Evolutionary conservation across 1,284 basidiomycete genomes (phyloP).

Genomic region (Volvariella volvacea): DNA sequence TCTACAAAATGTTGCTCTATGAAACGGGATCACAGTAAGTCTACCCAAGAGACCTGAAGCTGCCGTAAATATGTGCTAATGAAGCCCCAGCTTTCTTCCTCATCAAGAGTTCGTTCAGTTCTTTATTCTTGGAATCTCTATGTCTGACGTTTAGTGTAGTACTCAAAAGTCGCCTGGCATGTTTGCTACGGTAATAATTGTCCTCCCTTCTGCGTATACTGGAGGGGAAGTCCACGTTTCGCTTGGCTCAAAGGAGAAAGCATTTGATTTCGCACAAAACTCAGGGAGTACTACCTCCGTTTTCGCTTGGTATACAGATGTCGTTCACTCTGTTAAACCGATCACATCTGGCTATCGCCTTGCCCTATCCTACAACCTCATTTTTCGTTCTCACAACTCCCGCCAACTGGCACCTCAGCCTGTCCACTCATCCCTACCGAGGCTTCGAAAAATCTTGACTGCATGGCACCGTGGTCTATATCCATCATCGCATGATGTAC

Average conservation of each 20-base stretch:
- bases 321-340: slow-evolving; percentile 36
- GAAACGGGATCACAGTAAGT: slow-evolving; percentile 39
- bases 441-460: slow-evolving; percentile 19
- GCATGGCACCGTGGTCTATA: slow-evolving; percentile 22
- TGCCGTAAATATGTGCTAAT: too few relatives aligned
- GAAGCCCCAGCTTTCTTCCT: slow-evolving; percentile 17
- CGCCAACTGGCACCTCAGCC: slow-evolving; percentile 14
- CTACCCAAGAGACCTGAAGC: neutral
- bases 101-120: slow-evolving; percentile 21
- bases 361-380: slow-evolving; percentile 40
- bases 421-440: slow-evolving; percentile 16
- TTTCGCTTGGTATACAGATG: slow-evolving; percentile 43
- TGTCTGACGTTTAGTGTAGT: slow-evolving; percentile 14
- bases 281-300: slow-evolving; percentile 26
- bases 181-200: slow-evolving; percentile 38
- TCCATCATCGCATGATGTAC: slow-evolving; percentile 6
- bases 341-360: slow-evolving; percentile 37
- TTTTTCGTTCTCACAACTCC: slow-evolving; percentile 20
- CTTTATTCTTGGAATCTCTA: neutral
- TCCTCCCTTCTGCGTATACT: slow-evolving; percentile 35
- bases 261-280: slow-evolving; percentile 23
- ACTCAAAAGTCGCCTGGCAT: slow-evolving; percentile 33
- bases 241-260: slow-evolving; percentile 22
- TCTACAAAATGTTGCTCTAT: slow-evolving; percentile 40
- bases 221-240: slow-evolving; percentile 35